phyloP scores from a whole-genome alignment of 208 protist species.

The Leishmania major region DNA sequence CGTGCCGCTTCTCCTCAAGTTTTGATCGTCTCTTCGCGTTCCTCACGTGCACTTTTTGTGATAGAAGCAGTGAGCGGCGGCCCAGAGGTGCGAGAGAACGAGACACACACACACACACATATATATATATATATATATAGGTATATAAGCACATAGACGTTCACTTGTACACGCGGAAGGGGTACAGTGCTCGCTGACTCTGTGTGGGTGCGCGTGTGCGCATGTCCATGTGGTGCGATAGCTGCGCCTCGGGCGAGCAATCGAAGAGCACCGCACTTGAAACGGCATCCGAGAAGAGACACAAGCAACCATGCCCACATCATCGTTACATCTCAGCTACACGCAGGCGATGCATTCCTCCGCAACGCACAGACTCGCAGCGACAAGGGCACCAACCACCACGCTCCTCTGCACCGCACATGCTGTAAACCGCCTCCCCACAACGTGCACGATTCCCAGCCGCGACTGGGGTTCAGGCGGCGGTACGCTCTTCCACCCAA shows the following conservation, averaged over 20 bases:
- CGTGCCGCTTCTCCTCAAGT: neutral
- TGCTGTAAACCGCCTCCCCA: neutral
- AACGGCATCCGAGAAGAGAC: neutral
- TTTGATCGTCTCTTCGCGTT: neutral
- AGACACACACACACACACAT: neutral
- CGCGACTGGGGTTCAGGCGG: neutral
- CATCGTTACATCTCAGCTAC: neutral
- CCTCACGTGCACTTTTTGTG: neutral
- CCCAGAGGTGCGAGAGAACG: neutral
- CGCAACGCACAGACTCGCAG: neutral
- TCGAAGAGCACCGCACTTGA: neutral
- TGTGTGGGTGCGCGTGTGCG: neutral
- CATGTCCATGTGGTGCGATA: neutral
- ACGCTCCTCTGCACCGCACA: neutral
- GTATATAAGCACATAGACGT: too few relatives aligned
- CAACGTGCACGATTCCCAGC: neutral
- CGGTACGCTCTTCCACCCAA: conserved; percentile 8
- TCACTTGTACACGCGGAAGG: neutral
- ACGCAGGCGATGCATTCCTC: neutral
- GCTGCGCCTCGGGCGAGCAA: neutral
- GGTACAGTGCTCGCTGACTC: neutral
- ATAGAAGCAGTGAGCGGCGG: neutral
- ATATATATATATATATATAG: neutral
- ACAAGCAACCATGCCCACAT: neutral
- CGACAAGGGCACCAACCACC: neutral